Evolutionary conservation across 306 rosid species (phyloP), one percentile per base, ranked within the genome.

Genomic region (Vicia faba): DNA sequence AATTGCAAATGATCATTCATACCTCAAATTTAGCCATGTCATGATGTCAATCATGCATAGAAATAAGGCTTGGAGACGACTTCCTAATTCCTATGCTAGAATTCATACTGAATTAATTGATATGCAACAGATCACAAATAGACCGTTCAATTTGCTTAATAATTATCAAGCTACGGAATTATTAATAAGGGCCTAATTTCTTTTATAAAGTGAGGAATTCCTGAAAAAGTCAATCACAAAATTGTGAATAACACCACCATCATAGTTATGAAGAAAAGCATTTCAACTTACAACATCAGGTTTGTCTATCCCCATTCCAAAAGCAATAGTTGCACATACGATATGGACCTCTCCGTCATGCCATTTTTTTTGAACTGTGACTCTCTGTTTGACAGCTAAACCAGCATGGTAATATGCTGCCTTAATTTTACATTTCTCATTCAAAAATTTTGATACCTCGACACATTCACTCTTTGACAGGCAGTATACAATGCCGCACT

Each of bases 281-380:
- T 61, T 49, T 67, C 71, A 74, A 93, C 98, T 89, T 82, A 88
- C 98, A 73, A 93, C 98, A 79, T 93, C 97, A 40, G 96, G 75
- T 68, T 93, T 93, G 90, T 89, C 98, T 80, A 93, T 93, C 73
- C 98, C 98, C 97, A 93, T 93, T 59, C 98, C 98, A 80, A 93
- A 93, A 78, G 98, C 97, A 82, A 93, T 93, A 59, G 97, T 89
- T 44, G 97, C 97, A 51, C 97, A 93, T 48, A 91, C 97, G 35
- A 93, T 69, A 50, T 88, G 95, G 67, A 88, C 85, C 79, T 90
- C 91, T 65, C 98, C 97, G 5, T 75, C 79, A 39, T 90, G 84
- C 98, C 98, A 93, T 74, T 83, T 89, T 80, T 78, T 90, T 75
- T 93, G 98, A 41, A 85, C 97, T 44, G 85, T 46, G 75, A 90